phyloP scores from a whole-genome alignment of 192 early-diverging fungal species.

The Gamsiella multidivaricata region DNA sequence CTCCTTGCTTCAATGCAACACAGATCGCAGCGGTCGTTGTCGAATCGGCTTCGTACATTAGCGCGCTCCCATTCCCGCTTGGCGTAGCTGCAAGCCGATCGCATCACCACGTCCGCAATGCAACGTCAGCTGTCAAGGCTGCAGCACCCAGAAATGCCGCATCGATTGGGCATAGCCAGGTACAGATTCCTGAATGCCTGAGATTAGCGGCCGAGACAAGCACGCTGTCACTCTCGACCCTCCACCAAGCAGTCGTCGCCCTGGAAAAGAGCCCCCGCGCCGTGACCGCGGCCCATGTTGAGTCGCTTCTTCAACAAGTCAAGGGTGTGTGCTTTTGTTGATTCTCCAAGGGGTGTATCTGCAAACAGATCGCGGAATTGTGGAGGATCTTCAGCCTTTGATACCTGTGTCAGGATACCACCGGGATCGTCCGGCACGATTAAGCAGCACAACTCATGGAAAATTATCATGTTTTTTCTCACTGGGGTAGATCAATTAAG shows the following conservation, averaged over 20 bases:
- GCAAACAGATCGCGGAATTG: too few relatives aligned
- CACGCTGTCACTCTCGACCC: conserved; percentile 29
- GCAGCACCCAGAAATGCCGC: neutral
- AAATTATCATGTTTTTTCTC: neutral
- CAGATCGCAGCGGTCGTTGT: conserved; percentile 36
- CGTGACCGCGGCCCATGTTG: conserved; percentile 39
- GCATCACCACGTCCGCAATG: conserved; percentile 21
- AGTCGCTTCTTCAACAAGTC: conserved; percentile 29
- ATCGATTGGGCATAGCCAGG: neutral
- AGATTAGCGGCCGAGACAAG: conserved; percentile 27
- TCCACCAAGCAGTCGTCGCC: conserved; percentile 34
- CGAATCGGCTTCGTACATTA: conserved; percentile 36
- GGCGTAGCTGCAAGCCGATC: conserved; percentile 14
- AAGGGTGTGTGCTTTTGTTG: conserved; percentile 16
- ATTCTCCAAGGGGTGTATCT: too few relatives aligned
- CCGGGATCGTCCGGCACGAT: conserved; percentile 6
- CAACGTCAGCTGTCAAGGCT: conserved; percentile 15
- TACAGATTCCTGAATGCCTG: conserved; percentile 45
- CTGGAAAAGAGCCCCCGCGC: conserved; percentile 25
- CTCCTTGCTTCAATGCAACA: too few relatives aligned
- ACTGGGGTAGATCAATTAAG: conserved; percentile 7
- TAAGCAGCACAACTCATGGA: neutral
- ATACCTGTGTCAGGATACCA: neutral
- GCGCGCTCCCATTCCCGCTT: conserved; percentile 19
- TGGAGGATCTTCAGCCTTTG: neutral